phyloP scores from a whole-genome alignment of 2,329 filamentous ascomycete species.

The Fusarium citri region DNA sequence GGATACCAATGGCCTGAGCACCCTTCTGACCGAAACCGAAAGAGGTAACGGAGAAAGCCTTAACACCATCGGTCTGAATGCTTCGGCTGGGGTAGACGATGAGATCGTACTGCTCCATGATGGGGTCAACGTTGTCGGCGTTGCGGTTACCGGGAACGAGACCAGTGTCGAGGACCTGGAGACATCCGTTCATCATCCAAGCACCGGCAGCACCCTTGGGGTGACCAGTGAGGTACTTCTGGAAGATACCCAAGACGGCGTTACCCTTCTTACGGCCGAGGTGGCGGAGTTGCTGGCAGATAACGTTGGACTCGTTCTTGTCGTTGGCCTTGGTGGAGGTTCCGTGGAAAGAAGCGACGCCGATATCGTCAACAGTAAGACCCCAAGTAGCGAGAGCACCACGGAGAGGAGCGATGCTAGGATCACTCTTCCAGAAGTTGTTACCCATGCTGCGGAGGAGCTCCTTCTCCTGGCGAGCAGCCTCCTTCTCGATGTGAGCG shows the following conservation, averaged over 20 bases:
- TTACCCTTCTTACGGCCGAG: slow-evolving; percentile 97
- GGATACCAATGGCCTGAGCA: slow-evolving; percentile 95
- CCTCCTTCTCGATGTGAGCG: slow-evolving; percentile 86
- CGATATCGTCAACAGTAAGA: slow-evolving; percentile 94
- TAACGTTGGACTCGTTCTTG: slow-evolving; percentile 98
- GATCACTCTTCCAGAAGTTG: slow-evolving; percentile 98
- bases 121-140: slow-evolving; percentile 94
- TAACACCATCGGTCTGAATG: slow-evolving; percentile 97
- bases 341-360: slow-evolving; percentile 97
- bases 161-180: slow-evolving; percentile 94
- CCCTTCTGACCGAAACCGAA: slow-evolving; percentile 99
- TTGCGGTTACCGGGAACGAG: slow-evolving; percentile 97
- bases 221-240: slow-evolving; percentile 98
- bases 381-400: slow-evolving; percentile 98
- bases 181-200: slow-evolving; percentile 99
- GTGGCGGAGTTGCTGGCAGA: slow-evolving; percentile 95
- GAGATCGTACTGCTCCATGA: slow-evolving; percentile 98
- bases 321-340: slow-evolving; percentile 99
- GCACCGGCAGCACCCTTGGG: slow-evolving; percentile 99
- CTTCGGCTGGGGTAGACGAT: slow-evolving; percentile 96
- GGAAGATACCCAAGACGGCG: slow-evolving; percentile 95
- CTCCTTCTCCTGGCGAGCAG: slow-evolving; percentile 90
- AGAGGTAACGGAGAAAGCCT: slow-evolving; percentile 98
- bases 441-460: slow-evolving; percentile 93
- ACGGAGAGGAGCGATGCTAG: slow-evolving; percentile 92